These are phyloP conservation scores for Fusarium irregulare DNA, from an alignment of 2,329 filamentous ascomycete genomes.

Conservation along the genomic window DNA sequence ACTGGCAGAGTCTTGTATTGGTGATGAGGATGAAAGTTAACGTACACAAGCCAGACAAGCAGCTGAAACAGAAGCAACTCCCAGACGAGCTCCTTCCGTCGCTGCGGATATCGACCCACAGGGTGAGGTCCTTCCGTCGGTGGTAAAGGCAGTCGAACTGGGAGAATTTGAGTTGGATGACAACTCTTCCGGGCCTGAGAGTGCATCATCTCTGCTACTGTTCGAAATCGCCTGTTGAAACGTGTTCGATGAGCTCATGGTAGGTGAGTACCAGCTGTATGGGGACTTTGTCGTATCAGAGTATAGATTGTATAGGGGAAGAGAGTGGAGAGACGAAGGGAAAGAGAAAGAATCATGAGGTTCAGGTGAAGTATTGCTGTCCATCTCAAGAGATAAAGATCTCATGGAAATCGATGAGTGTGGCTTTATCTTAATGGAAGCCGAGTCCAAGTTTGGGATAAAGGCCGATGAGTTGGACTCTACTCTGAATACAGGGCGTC, in stretches of 20 bases:
- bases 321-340: slow-evolving; percentile 18
- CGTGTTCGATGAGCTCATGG: slow-evolving; percentile 23
- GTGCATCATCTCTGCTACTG: slow-evolving; percentile 26
- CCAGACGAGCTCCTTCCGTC: slow-evolving; percentile 42
- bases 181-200: slow-evolving; percentile 30
- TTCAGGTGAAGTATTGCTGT: slow-evolving; percentile 16
- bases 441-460: slow-evolving; percentile 8
- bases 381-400: slow-evolving; percentile 14
- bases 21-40: slow-evolving; percentile 11
- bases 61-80: slow-evolving; percentile 56
- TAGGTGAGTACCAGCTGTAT: slow-evolving; percentile 34
- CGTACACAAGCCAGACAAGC: slow-evolving; percentile 68
- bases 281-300: slow-evolving; percentile 14
- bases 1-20: background rate
- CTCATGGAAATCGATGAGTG: slow-evolving; percentile 20
- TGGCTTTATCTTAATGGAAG: background rate
- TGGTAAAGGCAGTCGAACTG: slow-evolving; percentile 32
- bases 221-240: slow-evolving; percentile 13
- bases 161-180: slow-evolving; percentile 43
- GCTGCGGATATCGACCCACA: slow-evolving; percentile 37
- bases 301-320: slow-evolving; percentile 38
- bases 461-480: background rate
- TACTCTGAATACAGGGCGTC: background rate
- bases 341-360: slow-evolving; percentile 22
- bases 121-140: slow-evolving; percentile 28